A percentile compares a stretch with the other conserved stretches of the same genome.
Conservation (phyloP, 2,329 filamentous ascomycete species). For the Anthostomella pinea region DNA sequence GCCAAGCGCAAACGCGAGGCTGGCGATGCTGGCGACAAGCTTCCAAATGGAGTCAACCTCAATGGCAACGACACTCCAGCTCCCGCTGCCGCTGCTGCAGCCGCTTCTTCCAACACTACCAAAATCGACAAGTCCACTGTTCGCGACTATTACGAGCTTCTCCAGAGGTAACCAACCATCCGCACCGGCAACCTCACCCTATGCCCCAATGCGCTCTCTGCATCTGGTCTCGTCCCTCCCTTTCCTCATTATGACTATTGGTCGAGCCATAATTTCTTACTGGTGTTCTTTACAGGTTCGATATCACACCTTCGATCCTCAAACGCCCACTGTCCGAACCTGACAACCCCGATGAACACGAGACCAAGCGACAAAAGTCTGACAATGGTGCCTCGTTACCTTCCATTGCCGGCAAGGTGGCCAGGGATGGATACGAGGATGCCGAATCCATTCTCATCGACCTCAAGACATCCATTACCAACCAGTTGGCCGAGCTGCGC, state of each 20-base stretch:
- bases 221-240: conserved; percentile 2
- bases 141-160: conserved; percentile 29
- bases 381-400: conserved; percentile 38
- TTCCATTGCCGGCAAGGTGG: conserved; percentile 54
- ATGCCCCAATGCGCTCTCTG: conserved; percentile 2
- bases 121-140: conserved; percentile 22
- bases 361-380: conserved; percentile 60
- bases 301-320: conserved; percentile 53
- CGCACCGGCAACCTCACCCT: no score
- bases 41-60: conserved; percentile 16
- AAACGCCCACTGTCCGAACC: conserved; percentile 49
- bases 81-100: conserved; percentile 1
- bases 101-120: conserved; percentile 12
- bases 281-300: conserved; percentile 41
- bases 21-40: conserved; percentile 21
- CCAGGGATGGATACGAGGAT: conserved; percentile 51
- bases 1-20: conserved; percentile 34
- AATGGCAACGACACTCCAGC: conserved; percentile 5
- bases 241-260: background rate
- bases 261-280: conserved; percentile 4
- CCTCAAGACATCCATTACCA: conserved; percentile 46
- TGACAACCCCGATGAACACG: conserved; percentile 47
- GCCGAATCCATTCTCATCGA: conserved; percentile 65
- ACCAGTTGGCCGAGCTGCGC: conserved; percentile 46
- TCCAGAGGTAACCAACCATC: conserved; percentile 27